phyloP scores from a whole-genome alignment of 2,329 filamentous ascomycete species.

The Dissoconium aciculare region DNA sequence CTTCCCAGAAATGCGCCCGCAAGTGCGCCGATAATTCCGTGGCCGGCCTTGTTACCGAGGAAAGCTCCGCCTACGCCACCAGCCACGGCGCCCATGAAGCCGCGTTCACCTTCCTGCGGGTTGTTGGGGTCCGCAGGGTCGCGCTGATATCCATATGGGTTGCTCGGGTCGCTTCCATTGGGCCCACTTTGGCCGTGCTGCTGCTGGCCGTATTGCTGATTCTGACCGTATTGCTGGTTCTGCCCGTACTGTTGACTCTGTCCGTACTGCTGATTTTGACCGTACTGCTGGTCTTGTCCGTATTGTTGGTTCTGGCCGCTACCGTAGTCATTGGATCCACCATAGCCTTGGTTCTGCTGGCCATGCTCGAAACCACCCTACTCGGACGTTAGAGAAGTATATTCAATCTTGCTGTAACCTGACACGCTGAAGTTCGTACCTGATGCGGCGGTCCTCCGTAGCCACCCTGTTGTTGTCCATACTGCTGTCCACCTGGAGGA shows the following conservation, averaged over 20 bases:
- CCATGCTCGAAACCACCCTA: conserved; percentile 17
- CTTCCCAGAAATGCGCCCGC: conserved; percentile 42
- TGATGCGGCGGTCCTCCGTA: conserved; percentile 10
- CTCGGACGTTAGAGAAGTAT: conserved; percentile 17
- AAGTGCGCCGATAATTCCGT: conserved; percentile 39
- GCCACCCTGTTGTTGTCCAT: conserved; percentile 12
- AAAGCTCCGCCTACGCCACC: conserved; percentile 43
- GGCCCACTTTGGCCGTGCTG: conserved; percentile 27
- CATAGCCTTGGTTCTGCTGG: conserved; percentile 16
- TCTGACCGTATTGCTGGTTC: conserved; percentile 13
- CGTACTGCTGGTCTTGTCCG: conserved; percentile 8
- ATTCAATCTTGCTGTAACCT: conserved; percentile 15
- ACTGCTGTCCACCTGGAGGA: conserved; percentile 1
- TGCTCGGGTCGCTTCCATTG: conserved; percentile 23
- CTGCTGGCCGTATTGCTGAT: conserved; percentile 9
- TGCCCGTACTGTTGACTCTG: conserved; percentile 15
- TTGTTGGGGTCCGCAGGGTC: conserved; percentile 27
- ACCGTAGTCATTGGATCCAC: conserved; percentile 13
- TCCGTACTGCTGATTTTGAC: conserved; percentile 18
- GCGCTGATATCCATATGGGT: conserved; percentile 24
- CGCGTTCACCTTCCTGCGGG: conserved; percentile 40
- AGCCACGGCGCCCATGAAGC: conserved; percentile 41
- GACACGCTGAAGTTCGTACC: no score
- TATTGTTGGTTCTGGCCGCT: conserved; percentile 16
- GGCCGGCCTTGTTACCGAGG: conserved; percentile 42